phyloP scores from a whole-genome alignment of 2,329 filamentous ascomycete species.

The Hypoxylon sp. region DNA sequence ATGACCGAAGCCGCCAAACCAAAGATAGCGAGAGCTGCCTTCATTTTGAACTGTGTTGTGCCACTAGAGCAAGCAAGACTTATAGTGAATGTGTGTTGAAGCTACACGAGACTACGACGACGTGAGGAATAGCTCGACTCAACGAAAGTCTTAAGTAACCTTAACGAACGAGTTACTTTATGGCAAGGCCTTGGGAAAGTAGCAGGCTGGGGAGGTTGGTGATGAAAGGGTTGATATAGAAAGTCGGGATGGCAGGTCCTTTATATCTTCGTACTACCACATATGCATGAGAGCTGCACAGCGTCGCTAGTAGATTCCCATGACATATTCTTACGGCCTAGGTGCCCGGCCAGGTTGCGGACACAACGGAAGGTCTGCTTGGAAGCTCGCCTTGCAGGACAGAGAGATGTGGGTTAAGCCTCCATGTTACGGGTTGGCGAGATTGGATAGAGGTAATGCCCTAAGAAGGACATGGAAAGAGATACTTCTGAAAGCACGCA shows the following conservation, averaged over 20 bases:
- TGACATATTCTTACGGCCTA: conserved; percentile 42
- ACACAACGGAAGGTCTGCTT: conserved; percentile 29
- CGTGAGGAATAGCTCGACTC: conserved; percentile 25
- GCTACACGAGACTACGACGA: conserved; percentile 30
- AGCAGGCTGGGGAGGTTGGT: conserved; percentile 44
- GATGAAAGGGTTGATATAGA: conserved; percentile 25
- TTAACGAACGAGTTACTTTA: conserved; percentile 55
- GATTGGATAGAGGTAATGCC: conserved; percentile 8
- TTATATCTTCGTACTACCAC: conserved; percentile 47
- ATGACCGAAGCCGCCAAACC: conserved; percentile 50
- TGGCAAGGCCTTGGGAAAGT: conserved; percentile 27
- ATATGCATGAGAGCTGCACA: conserved; percentile 37
- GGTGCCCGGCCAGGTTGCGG: conserved; percentile 32
- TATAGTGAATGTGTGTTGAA: conserved; percentile 35
- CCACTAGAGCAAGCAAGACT: conserved; percentile 19
- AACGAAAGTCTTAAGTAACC: conserved; percentile 51
- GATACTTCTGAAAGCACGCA: conserved; percentile 14
- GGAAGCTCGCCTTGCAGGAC: conserved; percentile 29
- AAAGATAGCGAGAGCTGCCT: conserved; percentile 48
- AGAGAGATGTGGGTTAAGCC: conserved; percentile 21
- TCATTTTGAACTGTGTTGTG: conserved; percentile 49
- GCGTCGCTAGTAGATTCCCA: conserved; percentile 39
- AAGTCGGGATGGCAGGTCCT: conserved; percentile 37
- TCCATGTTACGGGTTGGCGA: conserved; percentile 18
- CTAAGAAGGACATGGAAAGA: conserved; percentile 25